Conservation (phyloP, 768 basidiomycete genomes). For the Calocybe cyanea region DNA sequence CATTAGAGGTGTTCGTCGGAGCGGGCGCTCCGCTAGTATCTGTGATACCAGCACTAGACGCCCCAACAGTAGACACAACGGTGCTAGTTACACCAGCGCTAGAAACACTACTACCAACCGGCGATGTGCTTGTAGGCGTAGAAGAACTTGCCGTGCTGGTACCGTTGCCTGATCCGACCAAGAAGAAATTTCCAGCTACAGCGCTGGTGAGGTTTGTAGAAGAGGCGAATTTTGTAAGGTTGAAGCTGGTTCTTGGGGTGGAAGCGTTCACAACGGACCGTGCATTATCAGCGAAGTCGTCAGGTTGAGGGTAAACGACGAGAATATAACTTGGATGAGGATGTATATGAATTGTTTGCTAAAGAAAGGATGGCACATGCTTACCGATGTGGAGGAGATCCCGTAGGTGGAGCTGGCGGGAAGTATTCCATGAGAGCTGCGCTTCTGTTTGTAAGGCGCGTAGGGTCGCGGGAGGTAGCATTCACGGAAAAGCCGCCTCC, state of each 20-base stretch:
- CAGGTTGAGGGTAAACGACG: conserved; percentile 30
- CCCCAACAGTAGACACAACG: no score
- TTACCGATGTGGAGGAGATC: conserved; percentile 43
- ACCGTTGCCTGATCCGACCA: conserved; percentile 30
- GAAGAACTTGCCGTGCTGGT: conserved; percentile 4
- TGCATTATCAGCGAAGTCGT: conserved; percentile 25
- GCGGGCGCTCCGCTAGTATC: not conserved
- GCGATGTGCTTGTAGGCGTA: not conserved
- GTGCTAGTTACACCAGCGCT: no score
- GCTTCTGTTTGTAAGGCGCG: conserved; percentile 31
- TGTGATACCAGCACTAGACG: not conserved
- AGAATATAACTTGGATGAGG: conserved; percentile 28
- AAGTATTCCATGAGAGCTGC: conserved; percentile 37
- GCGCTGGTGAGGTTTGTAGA: conserved; percentile 30
- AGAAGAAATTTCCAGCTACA: conserved; percentile 41
- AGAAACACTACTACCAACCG: not conserved
- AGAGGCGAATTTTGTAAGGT: conserved; percentile 31
- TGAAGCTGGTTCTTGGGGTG: conserved; percentile 34
- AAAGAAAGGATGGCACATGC: conserved; percentile 13
- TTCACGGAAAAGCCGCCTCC: conserved; percentile 33
- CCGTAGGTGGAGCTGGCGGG: conserved; percentile 34
- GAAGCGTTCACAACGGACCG: conserved; percentile 29
- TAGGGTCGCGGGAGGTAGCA: conserved; percentile 18
- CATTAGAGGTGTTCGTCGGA: not conserved
- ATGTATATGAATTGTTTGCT: conserved; percentile 3